Conservation (phyloP, 352 stramenopile species). For the Phytophthora nicotianae region DNA sequence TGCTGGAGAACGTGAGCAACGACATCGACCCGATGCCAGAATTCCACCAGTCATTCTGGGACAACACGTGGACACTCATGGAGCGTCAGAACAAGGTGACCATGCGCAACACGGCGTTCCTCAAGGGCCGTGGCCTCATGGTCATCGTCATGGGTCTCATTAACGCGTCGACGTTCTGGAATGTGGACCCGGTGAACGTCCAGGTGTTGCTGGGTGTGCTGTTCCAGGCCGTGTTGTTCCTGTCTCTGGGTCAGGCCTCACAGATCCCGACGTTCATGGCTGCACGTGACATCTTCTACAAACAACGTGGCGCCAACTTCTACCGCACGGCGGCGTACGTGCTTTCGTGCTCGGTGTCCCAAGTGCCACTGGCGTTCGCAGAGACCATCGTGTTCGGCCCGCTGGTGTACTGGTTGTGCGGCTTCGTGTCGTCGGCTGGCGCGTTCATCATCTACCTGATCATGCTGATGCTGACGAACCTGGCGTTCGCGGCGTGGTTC, state of each 20-base stretch:
- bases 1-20: slow-evolving; percentile 32
- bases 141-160: slow-evolving; percentile 47
- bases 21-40: slow-evolving; percentile 47
- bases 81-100: slow-evolving; percentile 67
- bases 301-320: slow-evolving; percentile 81
- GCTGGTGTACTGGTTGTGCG: slow-evolving; percentile 86
- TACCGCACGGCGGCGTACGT: slow-evolving; percentile 68
- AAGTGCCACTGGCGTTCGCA: slow-evolving; percentile 60
- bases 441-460: slow-evolving; percentile 52
- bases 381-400: slow-evolving; percentile 81
- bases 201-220: slow-evolving; percentile 70
- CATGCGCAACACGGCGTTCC: slow-evolving; percentile 50
- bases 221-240: slow-evolving; percentile 79
- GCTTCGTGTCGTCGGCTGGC: slow-evolving; percentile 36
- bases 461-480: slow-evolving; percentile 47
- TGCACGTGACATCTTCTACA: slow-evolving; percentile 74
- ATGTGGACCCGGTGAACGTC: slow-evolving; percentile 43
- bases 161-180: slow-evolving; percentile 49
- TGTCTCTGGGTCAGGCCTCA: slow-evolving; percentile 70
- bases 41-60: slow-evolving; percentile 49
- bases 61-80: slow-evolving; percentile 40
- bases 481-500: slow-evolving; percentile 54
- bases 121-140: slow-evolving; percentile 48
- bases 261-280: slow-evolving; percentile 80
- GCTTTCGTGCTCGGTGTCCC: slow-evolving; percentile 60